Base-by-base conservation (phyloP, 176 grass and related monocot genomes). In the Puya raimondii region DNA sequence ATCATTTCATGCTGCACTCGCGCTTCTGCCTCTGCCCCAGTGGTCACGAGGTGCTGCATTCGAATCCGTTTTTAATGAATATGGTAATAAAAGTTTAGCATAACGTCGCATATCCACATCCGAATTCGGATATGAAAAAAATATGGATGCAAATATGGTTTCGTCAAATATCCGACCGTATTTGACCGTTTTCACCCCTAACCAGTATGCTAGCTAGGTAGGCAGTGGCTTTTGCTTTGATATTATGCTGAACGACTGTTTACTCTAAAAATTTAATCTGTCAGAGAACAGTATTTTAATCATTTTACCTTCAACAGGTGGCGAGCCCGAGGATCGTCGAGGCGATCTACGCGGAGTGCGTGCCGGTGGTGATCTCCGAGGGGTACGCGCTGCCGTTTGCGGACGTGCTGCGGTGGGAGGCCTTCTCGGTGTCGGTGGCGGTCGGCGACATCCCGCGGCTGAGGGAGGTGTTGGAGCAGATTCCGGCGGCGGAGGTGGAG, bases 1-100 rank as follows among this genome's bases (percentile, higher is more conserved):
- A 79, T 80, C 47, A 52, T 0, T 85, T 56, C 78, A 83, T 91
- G 85, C 74, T 80, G 54, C 58, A 68, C 0, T 79, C 87, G 21
- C 82, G 87, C 13, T 91, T 96, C 79, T 96, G 91, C 71, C 74
- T 91, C 47, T 96, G 87, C 82, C 91, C 87, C 3, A 96, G 91
- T 67, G 80, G 87, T 61, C 70, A 68, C 52, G 81, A 91, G 85
- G 33, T 42, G 2, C 25, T 26, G 25, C 25, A 26, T 26, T 26
- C 25, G 25, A 26, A 26, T 26, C 25, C 25, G 1, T 26, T 26
- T 26, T 26, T 2, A 26, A 2, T 2, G 1, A 26, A 26, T 26
- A 26, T 26, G 2, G 25, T 26, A 26, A 26, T 26, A 2, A 26
- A 26, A 26, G 2, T 26, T 26, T 26, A 26, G 25, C 1, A 26